Percentiles rank a stretch among this genome's conserved stretches.
These are phyloP conservation scores for Rhizopus arrhizus DNA, from an alignment of 371 early-diverging fungal genomes.

Conservation along the genomic window DNA sequence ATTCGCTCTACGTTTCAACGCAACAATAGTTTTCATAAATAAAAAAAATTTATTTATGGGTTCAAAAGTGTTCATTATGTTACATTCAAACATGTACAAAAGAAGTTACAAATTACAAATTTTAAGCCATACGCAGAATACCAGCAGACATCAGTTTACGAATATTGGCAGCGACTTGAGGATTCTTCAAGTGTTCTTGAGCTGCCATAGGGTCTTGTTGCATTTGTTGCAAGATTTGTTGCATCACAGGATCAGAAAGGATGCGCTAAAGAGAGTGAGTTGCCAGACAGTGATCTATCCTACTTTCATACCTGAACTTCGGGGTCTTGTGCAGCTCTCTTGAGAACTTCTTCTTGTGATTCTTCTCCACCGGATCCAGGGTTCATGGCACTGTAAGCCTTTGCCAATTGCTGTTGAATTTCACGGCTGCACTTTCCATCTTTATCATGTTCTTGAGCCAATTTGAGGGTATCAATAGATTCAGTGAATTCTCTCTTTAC, in stretches of 20 bases:
- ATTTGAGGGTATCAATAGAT: conserved; percentile 79
- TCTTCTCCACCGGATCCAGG: conserved; percentile 53
- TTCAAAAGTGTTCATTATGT: neutral
- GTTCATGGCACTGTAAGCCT: conserved; percentile 80
- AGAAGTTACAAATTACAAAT: neutral
- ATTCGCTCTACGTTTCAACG: conserved; percentile 18
- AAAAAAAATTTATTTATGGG: neutral
- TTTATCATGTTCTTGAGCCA: conserved; percentile 77
- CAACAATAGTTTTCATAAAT: conserved; percentile 3
- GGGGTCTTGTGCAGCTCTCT: conserved; percentile 89
- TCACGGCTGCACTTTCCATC: conserved; percentile 85
- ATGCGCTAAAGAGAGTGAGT: conserved; percentile 50
- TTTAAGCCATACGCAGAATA: conserved; percentile 69
- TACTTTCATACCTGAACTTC: conserved; percentile 67
- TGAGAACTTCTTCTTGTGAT: conserved; percentile 79
- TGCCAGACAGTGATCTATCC: neutral
- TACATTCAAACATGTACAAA: neutral
- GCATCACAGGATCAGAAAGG: conserved; percentile 94
- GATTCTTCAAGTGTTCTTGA: conserved; percentile 91
- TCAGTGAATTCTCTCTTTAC: conserved; percentile 87
- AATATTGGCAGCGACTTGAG: conserved; percentile 90
- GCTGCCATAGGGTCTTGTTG: conserved; percentile 92
- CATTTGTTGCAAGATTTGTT: conserved; percentile 95
- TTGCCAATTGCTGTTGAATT: conserved; percentile 78
- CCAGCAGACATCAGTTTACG: conserved; percentile 92